Evolutionary conservation across 2,329 filamentous ascomycete species (phyloP), one percentile per base, ranked within the genome.

Genomic region (Colletotrichum chrysophilum): DNA sequence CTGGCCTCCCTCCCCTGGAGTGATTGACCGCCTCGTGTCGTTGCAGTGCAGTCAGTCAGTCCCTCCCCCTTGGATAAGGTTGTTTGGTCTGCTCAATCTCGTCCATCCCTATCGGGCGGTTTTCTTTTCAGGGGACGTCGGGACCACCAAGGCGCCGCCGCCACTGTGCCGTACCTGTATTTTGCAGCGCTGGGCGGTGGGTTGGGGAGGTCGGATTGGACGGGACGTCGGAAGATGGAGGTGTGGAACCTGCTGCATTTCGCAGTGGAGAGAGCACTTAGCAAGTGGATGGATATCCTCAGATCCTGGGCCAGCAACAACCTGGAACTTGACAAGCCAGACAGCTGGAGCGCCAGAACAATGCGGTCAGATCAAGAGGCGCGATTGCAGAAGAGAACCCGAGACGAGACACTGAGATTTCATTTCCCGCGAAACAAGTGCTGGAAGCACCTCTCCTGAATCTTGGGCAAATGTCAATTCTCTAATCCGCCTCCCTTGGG

Each of bases 81-180:
- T 72, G 73, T 73, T 69, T 73, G 58, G 67, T 34, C 36, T 52
- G 24, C 55, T 36, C 24, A 43, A 43, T 13, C n/a, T 21, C n/a
- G 43, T 52, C n/a, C 43, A 52, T 52, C 55, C 26, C 55, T 62
- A 62, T 62, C 58, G 58, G 18, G 26, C 28, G 24, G 28, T 13
- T 24, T 48, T 28, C 61, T 60, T 32, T 48, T n/a, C 34, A 24
- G 58, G 10, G 32, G 62, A n/a, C 43, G 36, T 30, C 21, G 61
- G 62, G 62, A 38, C 16, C 43, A 52, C n/a, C 43, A 12, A 52
- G 43, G 64, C 28, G 28, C 24, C 32, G 61, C 18, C 55, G 61
- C 18, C 55, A 28, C 14, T 24, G 24, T 52, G 62, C 62, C 26
- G 73, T 75, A 75, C 70, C 74, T 75, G 62, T 70, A 34, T 75